Percentiles rank a stretch among this genome's conserved stretches.
phyloP scores from a whole-genome alignment of 768 basidiomycete species.

The Pleurotus cornucopiae region DNA sequence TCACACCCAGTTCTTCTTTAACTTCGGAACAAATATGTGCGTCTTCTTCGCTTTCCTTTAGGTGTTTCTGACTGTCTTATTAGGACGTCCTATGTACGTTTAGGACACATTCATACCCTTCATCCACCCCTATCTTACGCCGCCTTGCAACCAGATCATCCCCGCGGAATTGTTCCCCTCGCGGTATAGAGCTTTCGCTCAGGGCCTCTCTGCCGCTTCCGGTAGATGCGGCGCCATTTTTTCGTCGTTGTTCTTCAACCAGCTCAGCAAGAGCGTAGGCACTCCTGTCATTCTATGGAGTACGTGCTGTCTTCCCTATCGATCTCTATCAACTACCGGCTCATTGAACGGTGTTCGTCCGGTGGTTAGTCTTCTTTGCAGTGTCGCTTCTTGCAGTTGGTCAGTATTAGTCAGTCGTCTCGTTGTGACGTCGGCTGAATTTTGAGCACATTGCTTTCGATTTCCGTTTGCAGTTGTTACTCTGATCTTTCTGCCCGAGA shows the following conservation, averaged over 20 bases:
- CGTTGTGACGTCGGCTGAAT: background rate
- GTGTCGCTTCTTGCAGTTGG: constrained; percentile 55
- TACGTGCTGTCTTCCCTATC: constrained; percentile 28
- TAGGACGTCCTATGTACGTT: constrained; percentile 23
- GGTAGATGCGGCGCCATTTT: constrained; percentile 79
- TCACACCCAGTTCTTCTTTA: constrained; percentile 62
- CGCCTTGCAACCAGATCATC: background rate
- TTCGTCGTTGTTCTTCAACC: constrained; percentile 69
- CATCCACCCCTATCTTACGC: no score
- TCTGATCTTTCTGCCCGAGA: background rate
- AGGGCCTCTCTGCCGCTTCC: constrained; percentile 68
- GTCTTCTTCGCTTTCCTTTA: constrained; percentile 14
- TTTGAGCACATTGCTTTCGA: background rate
- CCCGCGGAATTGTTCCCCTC: constrained; percentile 82
- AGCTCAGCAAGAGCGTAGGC: constrained; percentile 54
- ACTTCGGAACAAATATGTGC: constrained; percentile 72
- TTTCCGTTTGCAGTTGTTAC: background rate
- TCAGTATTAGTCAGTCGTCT: background rate
- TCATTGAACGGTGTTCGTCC: no score
- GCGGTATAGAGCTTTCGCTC: constrained; percentile 65
- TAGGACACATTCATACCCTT: no score
- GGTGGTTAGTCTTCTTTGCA: constrained; percentile 56
- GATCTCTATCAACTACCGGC: no score
- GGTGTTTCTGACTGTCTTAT: constrained; percentile 10
- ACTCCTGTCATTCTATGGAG: constrained; percentile 69